Base-by-base conservation (phyloP, 2,329 filamentous ascomycete species). In the Alternaria sp. region DNA sequence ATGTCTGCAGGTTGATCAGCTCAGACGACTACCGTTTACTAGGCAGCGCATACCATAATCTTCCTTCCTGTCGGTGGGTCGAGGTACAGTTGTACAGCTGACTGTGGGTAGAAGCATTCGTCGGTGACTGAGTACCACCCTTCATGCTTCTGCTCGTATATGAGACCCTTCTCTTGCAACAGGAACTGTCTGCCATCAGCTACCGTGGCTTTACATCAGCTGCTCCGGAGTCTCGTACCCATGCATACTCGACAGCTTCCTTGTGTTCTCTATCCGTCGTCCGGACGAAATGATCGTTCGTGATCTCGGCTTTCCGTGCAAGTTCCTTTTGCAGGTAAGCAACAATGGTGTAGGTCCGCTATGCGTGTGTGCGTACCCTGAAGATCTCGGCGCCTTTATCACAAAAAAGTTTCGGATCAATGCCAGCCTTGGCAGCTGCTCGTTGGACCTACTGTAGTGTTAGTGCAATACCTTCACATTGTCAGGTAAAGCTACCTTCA, bases 61-160 rank as follows among this genome's bases (percentile, higher is more conserved):
- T 92, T 94, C 67, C 89, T 86, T 3, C 95, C 95, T 0, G 93
- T 97, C 46, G 89, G 85, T 5, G 93, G 91, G 67, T 94, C 91
- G 38, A 95, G 81, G 52, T 89, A 87, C 44, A 90, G 86, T 72
- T 93, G 88, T 27, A 98, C 88, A 72, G 89, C 83, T 7, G 88
- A 87, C 54, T 90, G 86, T 0, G 94, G 93, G 76, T 97, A 98
- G 80, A 97, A 99, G 40, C 94, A 94, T 84, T 99, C 95, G 78
- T 99, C 95, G 77, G 92, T 93, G 55, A 99, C 90, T 57, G 92
- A 95, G 78, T 99, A 99, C 95, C 95, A 99, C 2, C 95, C 95
- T 75, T 93, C 88, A 72, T 98, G 95, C 69, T 91, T 92, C 11
- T 89, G 88, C 72, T 91, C 89, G 80, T 97, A 97, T 55, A 98